These are phyloP conservation scores for Mortierella claussenii DNA, from an alignment of 192 early-diverging fungal genomes.

Conservation along the genomic window DNA sequence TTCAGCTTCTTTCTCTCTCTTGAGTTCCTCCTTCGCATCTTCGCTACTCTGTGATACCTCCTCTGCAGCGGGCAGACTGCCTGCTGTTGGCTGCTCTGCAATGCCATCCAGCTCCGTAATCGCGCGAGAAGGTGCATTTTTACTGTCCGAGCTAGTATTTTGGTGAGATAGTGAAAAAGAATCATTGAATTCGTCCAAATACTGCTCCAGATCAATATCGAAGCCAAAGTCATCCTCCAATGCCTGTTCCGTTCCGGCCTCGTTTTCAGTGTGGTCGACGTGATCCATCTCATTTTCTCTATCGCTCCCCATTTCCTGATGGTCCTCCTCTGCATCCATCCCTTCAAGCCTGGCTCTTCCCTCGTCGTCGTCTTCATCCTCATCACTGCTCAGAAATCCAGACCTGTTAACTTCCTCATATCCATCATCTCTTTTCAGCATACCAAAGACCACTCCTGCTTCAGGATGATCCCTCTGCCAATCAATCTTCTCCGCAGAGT, in stretches of 20 bases:
- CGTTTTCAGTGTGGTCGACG: neutral
- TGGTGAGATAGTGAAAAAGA: conserved; percentile 1
- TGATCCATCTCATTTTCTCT: conserved; percentile 7
- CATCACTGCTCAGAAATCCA: neutral
- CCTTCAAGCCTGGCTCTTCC: conserved; percentile 9
- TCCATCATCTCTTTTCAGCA: conserved; percentile 21
- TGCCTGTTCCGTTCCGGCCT: neutral
- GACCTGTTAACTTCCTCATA: neutral
- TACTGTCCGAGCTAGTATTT: neutral
- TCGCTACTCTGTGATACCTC: neutral
- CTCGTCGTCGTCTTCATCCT: conserved; percentile 1
- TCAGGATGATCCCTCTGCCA: conserved; percentile 51
- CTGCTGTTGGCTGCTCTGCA: neutral
- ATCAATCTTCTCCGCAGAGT: conserved; percentile 35
- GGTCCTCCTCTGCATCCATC: conserved; percentile 3
- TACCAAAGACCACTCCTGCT: conserved; percentile 60
- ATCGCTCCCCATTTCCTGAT: conserved; percentile 3
- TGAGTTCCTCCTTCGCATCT: conserved; percentile 27
- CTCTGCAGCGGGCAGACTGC: neutral
- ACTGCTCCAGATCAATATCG: conserved; percentile 23
- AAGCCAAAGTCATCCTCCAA: conserved; percentile 31
- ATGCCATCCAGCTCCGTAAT: neutral
- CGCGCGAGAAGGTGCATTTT: neutral
- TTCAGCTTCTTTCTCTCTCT: conserved; percentile 16
- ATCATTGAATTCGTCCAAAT: conserved; percentile 17